These are phyloP conservation scores for Diversispora epigaea DNA, from an alignment of 192 early-diverging fungal genomes.

Conservation along the genomic window DNA sequence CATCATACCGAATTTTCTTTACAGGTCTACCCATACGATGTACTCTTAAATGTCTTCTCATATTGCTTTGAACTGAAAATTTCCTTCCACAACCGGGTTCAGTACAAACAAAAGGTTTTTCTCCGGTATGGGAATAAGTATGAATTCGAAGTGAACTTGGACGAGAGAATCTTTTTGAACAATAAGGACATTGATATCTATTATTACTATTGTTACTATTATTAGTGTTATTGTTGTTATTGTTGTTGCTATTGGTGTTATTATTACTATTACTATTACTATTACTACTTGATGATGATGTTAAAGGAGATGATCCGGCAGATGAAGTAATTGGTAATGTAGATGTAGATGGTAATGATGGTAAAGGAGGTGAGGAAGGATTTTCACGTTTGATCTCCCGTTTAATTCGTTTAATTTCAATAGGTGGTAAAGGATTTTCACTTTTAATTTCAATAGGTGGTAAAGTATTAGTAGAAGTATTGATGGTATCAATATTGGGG, in stretches of 20 bases:
- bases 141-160: constrained; percentile 70
- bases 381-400: too few relatives aligned
- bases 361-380: too few relatives aligned
- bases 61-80: constrained; percentile 74
- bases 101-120: constrained; percentile 68
- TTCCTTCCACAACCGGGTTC: constrained; percentile 62
- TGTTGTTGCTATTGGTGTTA: constrained; percentile 34
- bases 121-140: constrained; percentile 73
- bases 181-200: constrained; percentile 60
- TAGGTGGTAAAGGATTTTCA: too few relatives aligned
- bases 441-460: too few relatives aligned
- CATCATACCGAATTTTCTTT: constrained; percentile 24
- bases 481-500: too few relatives aligned
- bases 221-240: constrained; percentile 34
- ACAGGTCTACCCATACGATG: constrained; percentile 47
- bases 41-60: constrained; percentile 67
- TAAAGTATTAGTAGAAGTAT: too few relatives aligned
- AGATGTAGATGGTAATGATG: too few relatives aligned
- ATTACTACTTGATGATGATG: too few relatives aligned
- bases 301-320: too few relatives aligned
- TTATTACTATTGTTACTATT: constrained; percentile 41
- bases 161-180: constrained; percentile 65
- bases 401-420: too few relatives aligned
- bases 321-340: too few relatives aligned
- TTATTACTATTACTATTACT: constrained; percentile 17